Evolutionary conservation across 441 rosid genomes (phyloP).

Genomic region (Corymbia citriodora): DNA sequence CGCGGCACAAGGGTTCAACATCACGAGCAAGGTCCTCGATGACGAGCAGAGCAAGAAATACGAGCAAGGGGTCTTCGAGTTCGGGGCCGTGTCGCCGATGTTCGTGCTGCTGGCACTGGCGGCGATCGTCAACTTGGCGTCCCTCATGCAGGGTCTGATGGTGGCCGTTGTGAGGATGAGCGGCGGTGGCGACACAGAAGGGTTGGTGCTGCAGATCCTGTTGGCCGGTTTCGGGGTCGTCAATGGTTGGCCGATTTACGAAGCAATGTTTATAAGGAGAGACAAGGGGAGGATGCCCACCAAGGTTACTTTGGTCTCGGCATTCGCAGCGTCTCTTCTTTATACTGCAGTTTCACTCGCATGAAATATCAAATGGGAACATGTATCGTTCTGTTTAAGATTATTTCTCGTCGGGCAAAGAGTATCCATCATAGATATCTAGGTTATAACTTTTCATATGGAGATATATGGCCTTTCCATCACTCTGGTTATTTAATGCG

Average conservation of each 20-base stretch:
- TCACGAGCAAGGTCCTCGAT: constrained; percentile 46
- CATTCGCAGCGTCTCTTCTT: neutral
- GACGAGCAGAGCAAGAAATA: constrained; percentile 48
- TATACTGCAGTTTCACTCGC: neutral
- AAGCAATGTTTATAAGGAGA: neutral
- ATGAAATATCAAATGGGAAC: neutral
- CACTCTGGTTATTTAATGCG: neutral
- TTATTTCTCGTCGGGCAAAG: no score
- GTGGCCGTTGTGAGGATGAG: neutral
- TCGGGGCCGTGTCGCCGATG: constrained; percentile 46
- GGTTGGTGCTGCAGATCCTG: constrained; percentile 25
- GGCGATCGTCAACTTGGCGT: constrained; percentile 39
- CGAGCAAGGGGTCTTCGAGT: constrained; percentile 45
- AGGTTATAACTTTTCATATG: no score
- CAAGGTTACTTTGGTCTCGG: neutral
- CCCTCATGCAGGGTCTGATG: constrained; percentile 26
- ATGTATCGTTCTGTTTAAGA: neutral
- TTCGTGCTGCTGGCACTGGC: constrained; percentile 34
- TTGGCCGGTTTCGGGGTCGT: neutral
- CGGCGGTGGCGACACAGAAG: neutral
- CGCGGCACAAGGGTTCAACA: constrained; percentile 27
- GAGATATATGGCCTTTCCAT: neutral
- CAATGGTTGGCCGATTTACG: neutral
- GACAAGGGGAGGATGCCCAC: neutral
- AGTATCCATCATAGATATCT: neutral